These are phyloP conservation scores for Dactylellina haptotyla DNA, from an alignment of 2,329 filamentous ascomycete species.

Conservation along the genomic window DNA sequence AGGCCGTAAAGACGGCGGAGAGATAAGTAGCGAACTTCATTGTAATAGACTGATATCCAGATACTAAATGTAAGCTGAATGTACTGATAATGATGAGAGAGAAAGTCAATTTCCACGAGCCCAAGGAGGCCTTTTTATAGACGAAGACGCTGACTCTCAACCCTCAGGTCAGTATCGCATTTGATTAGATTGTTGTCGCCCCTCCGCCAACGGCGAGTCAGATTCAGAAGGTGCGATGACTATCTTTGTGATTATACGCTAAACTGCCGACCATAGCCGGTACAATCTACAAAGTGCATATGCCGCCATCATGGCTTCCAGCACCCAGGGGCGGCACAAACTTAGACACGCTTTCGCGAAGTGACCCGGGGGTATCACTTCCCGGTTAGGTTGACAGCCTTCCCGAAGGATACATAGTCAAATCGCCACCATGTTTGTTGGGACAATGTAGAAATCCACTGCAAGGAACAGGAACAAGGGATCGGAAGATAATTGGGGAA, in stretches of 20 bases:
- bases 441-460: neutral
- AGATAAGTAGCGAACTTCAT: constrained; percentile 1
- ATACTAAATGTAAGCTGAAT: neutral
- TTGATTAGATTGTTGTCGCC: neutral
- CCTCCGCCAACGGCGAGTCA: neutral
- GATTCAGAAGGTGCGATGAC: neutral
- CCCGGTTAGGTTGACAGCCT: neutral
- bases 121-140: neutral
- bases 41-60: neutral
- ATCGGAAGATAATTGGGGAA: neutral
- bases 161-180: neutral
- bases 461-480: constrained; percentile 1
- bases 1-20: neutral
- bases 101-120: neutral
- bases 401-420: neutral
- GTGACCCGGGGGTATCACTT: constrained; percentile 2
- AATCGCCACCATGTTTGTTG: neutral
- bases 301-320: neutral
- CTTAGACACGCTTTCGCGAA: neutral
- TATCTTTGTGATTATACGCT: neutral
- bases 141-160: too few relatives aligned
- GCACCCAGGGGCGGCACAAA: neutral
- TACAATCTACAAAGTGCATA: neutral
- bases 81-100: neutral
- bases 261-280: constrained; percentile 2